Conservation (phyloP, 495 filamentous ascomycete species). For the Hypoxylon fragiforme region DNA sequence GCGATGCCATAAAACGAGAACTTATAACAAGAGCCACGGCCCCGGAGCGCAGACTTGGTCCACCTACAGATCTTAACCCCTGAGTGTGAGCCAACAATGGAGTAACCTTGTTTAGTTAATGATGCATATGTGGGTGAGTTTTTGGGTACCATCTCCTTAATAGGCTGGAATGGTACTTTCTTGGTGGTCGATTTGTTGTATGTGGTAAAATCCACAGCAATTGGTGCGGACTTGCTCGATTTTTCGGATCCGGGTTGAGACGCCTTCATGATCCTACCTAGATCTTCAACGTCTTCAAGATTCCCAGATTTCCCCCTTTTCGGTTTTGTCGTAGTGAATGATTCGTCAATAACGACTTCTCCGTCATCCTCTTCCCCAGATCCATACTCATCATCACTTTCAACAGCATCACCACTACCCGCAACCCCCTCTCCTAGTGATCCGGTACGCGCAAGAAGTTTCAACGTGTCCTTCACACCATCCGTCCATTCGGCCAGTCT, state of each 20-base stretch:
- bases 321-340: conserved; percentile 37
- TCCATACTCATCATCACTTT: conserved; percentile 77
- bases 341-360: conserved; percentile 54
- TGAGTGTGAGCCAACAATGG: conserved; percentile 91
- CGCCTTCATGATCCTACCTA: conserved; percentile 64
- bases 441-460: conserved; percentile 62
- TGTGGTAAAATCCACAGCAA: conserved; percentile 88
- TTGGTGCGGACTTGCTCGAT: conserved; percentile 43
- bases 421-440: conserved; percentile 75
- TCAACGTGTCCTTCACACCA: conserved; percentile 72
- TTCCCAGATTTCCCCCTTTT: conserved; percentile 46
- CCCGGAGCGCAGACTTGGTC: conserved; percentile 97
- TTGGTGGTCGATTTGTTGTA: conserved; percentile 53
- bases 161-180: conserved; percentile 46
- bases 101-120: conserved; percentile 94
- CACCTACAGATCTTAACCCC: conserved; percentile 98
- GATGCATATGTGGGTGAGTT: conserved; percentile 83
- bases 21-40: conserved; percentile 95
- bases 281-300: conserved; percentile 82
- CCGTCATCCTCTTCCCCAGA: conserved; percentile 61
- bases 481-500: conserved; percentile 74
- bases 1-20: conserved; percentile 94
- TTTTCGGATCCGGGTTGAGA: conserved; percentile 46
- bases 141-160: conserved; percentile 92
- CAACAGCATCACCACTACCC: conserved; percentile 78